Base-by-base conservation (phyloP, 2,329 filamentous ascomycete genomes). In the Paraphaeosphaeria sporulosa region DNA sequence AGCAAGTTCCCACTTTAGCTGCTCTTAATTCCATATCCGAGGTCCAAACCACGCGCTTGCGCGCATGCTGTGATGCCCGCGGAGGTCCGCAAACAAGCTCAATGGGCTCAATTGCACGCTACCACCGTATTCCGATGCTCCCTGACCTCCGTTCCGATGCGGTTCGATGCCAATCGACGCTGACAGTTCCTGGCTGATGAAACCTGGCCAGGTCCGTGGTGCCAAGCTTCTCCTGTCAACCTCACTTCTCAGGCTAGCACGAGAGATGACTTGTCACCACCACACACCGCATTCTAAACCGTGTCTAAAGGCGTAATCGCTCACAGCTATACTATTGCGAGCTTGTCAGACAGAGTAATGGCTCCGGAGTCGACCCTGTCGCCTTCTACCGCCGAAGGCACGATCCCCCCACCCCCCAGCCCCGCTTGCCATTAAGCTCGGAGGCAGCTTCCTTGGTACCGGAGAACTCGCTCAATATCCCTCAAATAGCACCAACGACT, bases 1-100 rank as follows among this genome's bases (percentile, higher is more conserved):
- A 77, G 73, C 74, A 76, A 77, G 69, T 70, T 76, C 74, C 73
- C 74, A 75, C 71, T 72, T 72, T 69, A 70, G 64, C 61, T 68
- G 65, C 68, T 71, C 66, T 65, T 64, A 66, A 70, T 69, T 67
- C 66, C 64, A 60, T 64, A 68, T 60, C 65, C 65, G 66, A 69
- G 64, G 68, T 64, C 63, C 55, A 58, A 63, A 58, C 55, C 63
- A 67, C 49, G 71, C 59, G 65, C 64, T 66, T 59, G 56, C 62
- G 54, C 57, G 43, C 34, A 55, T 66, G 67, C 67, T 59, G 70
- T 73, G 73, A 75, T 60, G 71, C 55, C 60, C 62, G 65, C 66
- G 61, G 62, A 64, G 58, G 60, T 50, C 65, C 50, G 63, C 57
- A 55, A 63, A 55, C 13, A 58, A 68, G 58, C 61, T 70, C 72